Evolutionary conservation across 1,284 basidiomycete genomes (phyloP).

Genomic region (Leccinum ponderosum): DNA sequence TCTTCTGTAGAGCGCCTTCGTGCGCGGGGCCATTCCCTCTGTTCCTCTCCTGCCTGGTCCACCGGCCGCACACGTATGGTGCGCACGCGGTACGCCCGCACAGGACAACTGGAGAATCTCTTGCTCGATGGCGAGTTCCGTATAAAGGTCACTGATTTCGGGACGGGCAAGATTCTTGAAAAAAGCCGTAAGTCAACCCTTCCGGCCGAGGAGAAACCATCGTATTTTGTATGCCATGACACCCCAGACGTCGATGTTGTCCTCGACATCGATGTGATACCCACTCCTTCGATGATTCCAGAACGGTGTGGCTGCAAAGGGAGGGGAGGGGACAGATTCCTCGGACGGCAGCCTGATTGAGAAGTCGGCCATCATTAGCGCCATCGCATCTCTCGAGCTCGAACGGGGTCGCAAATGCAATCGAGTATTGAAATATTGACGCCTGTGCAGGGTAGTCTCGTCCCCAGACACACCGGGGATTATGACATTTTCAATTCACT

Average conservation of each 20-base stretch:
- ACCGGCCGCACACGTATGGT: slow-evolving; percentile 46
- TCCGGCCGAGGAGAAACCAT: no score
- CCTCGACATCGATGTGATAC: slow-evolving; percentile 22
- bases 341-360: slow-evolving; percentile 51
- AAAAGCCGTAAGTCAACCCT: no score
- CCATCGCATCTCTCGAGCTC: slow-evolving; percentile 17
- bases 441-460: slow-evolving; percentile 37
- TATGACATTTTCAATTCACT: no score
- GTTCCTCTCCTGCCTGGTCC: no score
- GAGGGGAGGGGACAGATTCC: slow-evolving; percentile 40
- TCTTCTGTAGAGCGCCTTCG: no score
- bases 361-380: slow-evolving; percentile 38
- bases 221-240: no score
- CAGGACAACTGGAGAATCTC: slow-evolving; percentile 80
- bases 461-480: no score
- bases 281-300: slow-evolving; percentile 23
- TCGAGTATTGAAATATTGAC: slow-evolving; percentile 42
- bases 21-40: no score
- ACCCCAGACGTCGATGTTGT: background rate
- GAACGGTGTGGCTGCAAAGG: slow-evolving; percentile 25
- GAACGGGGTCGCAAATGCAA: slow-evolving; percentile 45
- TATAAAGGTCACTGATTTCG: slow-evolving; percentile 37
- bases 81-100: no score
- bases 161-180: no score
- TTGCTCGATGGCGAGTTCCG: slow-evolving; percentile 83